These are phyloP conservation scores for Picea abies DNA, from an alignment of 83 land plant species.

Conservation along the genomic window DNA sequence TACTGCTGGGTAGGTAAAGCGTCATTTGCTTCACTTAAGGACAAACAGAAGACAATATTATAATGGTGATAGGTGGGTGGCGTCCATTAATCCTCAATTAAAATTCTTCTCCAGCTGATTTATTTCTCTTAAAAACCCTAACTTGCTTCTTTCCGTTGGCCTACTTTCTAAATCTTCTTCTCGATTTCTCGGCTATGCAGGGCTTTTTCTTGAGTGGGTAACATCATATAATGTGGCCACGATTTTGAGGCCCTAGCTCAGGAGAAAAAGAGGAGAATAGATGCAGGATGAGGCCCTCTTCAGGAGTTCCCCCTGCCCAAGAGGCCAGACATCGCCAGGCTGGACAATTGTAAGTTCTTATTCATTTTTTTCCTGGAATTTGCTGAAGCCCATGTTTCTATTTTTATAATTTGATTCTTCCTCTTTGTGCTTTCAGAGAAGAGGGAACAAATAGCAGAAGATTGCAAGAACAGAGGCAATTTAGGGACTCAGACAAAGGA, in stretches of 20 bases:
- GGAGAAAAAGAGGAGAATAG: neutral
- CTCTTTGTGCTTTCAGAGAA: neutral
- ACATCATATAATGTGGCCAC: no score
- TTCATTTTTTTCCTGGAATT: neutral
- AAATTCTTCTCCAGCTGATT: no score
- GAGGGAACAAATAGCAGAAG: slow-evolving; percentile 38
- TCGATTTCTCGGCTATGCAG: no score
- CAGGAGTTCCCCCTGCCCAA: neutral
- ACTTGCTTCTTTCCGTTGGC: no score
- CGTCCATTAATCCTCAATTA: no score
- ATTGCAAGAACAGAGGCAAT: slow-evolving; percentile 19
- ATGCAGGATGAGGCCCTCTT: slow-evolving; percentile 16
- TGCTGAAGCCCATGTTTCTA: neutral
- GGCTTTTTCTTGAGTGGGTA: no score
- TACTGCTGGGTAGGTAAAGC: no score
- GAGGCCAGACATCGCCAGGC: slow-evolving; percentile 26
- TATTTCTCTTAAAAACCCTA: no score
- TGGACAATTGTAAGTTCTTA: slow-evolving; percentile 13
- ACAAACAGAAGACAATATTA: no score
- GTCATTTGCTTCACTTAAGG: no score
- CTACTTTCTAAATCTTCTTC: no score
- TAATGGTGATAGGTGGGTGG: no score
- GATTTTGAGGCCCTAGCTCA: neutral
- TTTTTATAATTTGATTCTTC: neutral
- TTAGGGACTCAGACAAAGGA: slow-evolving; percentile 27